A percentile compares a stretch with the other conserved stretches of the same genome.
These are phyloP conservation scores for Salvia splendens DNA, from an alignment of 257 asterid species.

Conservation along the genomic window DNA sequence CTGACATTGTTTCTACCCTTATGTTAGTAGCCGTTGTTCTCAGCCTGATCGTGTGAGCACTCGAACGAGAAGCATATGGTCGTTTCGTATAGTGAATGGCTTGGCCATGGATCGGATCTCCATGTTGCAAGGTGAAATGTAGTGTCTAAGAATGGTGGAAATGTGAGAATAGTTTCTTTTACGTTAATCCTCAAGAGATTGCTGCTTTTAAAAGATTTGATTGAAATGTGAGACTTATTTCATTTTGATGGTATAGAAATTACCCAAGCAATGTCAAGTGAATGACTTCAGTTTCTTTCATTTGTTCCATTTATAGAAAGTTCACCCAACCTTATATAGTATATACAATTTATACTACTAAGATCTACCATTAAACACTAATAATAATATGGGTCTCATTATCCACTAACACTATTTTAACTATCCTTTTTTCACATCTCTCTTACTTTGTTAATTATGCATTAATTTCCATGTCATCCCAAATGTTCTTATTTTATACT, in stretches of 20 bases:
- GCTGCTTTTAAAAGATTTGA: not conserved
- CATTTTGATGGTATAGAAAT: slow-evolving; percentile 6
- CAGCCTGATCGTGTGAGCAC: slow-evolving; percentile 29
- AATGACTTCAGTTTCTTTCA: not conserved
- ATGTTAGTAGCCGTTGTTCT: slow-evolving; percentile 29
- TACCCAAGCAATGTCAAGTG: slow-evolving; percentile 24
- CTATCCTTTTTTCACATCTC: no score
- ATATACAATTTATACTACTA: no score
- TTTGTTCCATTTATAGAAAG: not conserved
- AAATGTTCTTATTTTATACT: no score
- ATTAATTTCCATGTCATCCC: no score
- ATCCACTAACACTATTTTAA: no score
- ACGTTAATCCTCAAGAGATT: not conserved
- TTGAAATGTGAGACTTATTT: no score
- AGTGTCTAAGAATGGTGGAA: slow-evolving; percentile 2
- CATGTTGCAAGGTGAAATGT: not conserved
- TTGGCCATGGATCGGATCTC: no score
- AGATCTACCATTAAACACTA: no score
- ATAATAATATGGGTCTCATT: no score
- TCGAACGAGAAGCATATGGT: not conserved
- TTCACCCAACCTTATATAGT: no score
- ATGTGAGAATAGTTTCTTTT: slow-evolving; percentile 2
- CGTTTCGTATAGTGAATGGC: no score
- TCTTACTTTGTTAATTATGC: no score
- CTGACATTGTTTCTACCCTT: slow-evolving; percentile 20